Conservation (phyloP, 2,329 filamentous ascomycete species). For the Botryotinia globosa region DNA sequence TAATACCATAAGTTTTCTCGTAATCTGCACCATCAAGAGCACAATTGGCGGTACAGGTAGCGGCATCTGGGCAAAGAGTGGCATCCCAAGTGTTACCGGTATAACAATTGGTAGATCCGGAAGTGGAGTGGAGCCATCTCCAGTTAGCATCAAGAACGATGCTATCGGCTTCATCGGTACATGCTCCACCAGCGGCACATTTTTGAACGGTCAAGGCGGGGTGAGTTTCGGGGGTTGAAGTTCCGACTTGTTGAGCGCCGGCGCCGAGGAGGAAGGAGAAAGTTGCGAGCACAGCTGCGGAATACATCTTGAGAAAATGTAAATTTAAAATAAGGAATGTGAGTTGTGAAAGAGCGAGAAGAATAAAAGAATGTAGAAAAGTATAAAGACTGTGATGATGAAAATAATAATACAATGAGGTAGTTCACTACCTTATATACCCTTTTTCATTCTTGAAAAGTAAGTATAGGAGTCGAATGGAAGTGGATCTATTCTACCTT, state of each 20-base stretch:
- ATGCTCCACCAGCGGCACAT: constrained; percentile 37
- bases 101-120: constrained; percentile 37
- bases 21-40: constrained; percentile 53
- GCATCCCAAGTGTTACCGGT: constrained; percentile 41
- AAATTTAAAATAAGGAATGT: not conserved
- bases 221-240: constrained; percentile 46
- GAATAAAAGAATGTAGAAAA: constrained; percentile 3
- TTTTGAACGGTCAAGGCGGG: constrained; percentile 43
- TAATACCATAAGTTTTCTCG: constrained; percentile 42
- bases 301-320: constrained; percentile 12
- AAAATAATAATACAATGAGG: not conserved
- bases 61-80: constrained; percentile 49
- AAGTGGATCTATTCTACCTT: not conserved
- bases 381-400: constrained; percentile 12
- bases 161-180: constrained; percentile 46
- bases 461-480: not conserved
- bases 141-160: constrained; percentile 48
- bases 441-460: not conserved
- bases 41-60: constrained; percentile 53
- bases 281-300: constrained; percentile 17
- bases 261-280: constrained; percentile 16
- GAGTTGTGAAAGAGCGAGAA: constrained; percentile 5
- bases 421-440: constrained; percentile 1
- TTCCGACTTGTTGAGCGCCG: constrained; percentile 42
- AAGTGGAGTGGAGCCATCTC: constrained; percentile 42